Evolutionary conservation across 2,329 filamentous ascomycete genomes (phyloP), one percentile per base, ranked within the genome.

Genomic region (Trichoderma koningii): DNA sequence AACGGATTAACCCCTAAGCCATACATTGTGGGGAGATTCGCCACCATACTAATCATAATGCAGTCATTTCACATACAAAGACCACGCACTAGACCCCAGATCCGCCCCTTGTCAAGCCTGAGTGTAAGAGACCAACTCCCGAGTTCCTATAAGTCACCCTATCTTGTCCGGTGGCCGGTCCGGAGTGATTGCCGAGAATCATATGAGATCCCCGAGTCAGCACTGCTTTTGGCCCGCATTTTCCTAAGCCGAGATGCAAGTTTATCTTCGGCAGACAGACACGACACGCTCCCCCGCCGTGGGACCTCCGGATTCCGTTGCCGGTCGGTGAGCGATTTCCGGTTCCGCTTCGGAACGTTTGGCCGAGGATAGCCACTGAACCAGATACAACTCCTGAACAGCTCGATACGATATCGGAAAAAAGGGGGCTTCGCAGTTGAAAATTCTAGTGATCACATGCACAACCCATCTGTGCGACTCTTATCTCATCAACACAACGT

Each of bases 51-150:
- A 38, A 50, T 63, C 55, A 63, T 55, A 7, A n/a, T 45, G 55
- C 26, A 41, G 38, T 55, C 59, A 63, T 63, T 26, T 38, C 59
- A 38, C 41, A 30, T 30, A 21, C 15, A 55, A 53, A 47, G 34
- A 23, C 38, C n/a, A 26, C 48, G 57, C 57, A 55, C 59, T 63
- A 63, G 23, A 63, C 48, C 50, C 59, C 50, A 26, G 50, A 55
- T 55, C 45, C 15, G 10, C 19, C 14, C 21, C 23, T 59, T 59
- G 28, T 41, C 34, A 38, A 38, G 34, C 34, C 34, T 38, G 34
- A 38, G 14, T 9, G 21, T 14, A 38, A 38, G 12, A 38, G 28
- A 14, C 34, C 10, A 10, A 4, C 9, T 10, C 2, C 34, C 34
- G 34, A 38, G 12, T 38, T 12, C 10, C 10, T 7, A 30, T 30